Conservation (phyloP, 768 basidiomycete species). For the Leucosporidium scottii region DNA sequence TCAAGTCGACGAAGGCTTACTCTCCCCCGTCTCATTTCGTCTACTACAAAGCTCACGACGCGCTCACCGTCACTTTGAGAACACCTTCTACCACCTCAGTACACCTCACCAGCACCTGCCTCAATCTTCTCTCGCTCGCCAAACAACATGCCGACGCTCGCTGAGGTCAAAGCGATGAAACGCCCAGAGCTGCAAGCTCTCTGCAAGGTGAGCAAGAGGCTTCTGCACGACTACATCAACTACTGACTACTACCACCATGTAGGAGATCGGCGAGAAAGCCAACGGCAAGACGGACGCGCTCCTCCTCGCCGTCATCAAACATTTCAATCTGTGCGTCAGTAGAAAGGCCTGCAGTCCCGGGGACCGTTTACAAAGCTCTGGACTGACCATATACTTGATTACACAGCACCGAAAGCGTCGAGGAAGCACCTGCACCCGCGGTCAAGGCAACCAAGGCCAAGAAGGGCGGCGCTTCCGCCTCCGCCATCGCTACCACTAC, state of each 20-base stretch:
- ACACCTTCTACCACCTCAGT: too few relatives aligned
- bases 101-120: too few relatives aligned
- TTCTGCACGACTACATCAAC: neutral
- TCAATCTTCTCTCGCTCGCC: neutral
- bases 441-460: neutral
- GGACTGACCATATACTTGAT: too few relatives aligned
- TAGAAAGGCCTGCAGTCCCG: too few relatives aligned
- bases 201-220: slow-evolving; percentile 4
- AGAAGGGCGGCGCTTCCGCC: neutral
- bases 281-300: slow-evolving; percentile 7
- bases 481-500: too few relatives aligned
- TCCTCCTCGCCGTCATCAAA: neutral
- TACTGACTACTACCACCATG: neutral
- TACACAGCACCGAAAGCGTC: too few relatives aligned
- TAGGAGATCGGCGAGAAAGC: slow-evolving; percentile 12
- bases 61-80: too few relatives aligned
- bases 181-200: neutral
- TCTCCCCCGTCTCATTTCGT: too few relatives aligned
- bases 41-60: too few relatives aligned
- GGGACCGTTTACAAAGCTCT: too few relatives aligned
- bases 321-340: neutral
- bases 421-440: too few relatives aligned
- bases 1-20: too few relatives aligned
- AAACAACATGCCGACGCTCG: slow-evolving; percentile 4
- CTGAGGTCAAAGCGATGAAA: slow-evolving; percentile 1